These are phyloP conservation scores for Pichia inconspicua DNA, from an alignment of 1,139 yeast species.

Conservation along the genomic window DNA sequence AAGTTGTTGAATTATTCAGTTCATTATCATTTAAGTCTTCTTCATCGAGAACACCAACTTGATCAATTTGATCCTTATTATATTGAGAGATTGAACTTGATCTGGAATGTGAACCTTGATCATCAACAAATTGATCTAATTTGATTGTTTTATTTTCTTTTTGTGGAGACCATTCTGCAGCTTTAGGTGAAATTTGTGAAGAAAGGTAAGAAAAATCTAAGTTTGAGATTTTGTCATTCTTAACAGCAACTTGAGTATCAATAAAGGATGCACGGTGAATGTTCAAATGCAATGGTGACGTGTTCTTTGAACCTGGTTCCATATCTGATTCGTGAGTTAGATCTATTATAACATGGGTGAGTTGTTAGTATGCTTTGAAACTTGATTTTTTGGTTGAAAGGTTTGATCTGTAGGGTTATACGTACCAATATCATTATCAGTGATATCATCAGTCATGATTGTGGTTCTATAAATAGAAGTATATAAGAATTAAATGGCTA, in stretches of 20 bases:
- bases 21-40: conserved; percentile 1
- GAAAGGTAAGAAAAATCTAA: conserved; percentile 22
- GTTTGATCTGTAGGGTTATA: neutral
- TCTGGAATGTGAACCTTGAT: neutral
- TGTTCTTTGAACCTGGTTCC: neutral
- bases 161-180: conserved; percentile 22
- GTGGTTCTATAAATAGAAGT: neutral
- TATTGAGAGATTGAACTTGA: conserved; percentile 7
- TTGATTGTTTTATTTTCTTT: conserved; percentile 7
- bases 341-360: neutral
- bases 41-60: conserved; percentile 3
- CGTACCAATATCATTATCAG: neutral
- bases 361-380: neutral
- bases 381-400: too few species aligned
- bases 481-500: neutral
- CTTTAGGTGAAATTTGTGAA: conserved; percentile 22
- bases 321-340: neutral
- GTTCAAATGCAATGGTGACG: conserved; percentile 1
- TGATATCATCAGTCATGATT: neutral
- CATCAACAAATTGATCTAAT: conserved; percentile 8
- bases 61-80: neutral
- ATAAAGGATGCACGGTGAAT: neutral
- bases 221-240: conserved; percentile 8
- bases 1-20: conserved; percentile 7
- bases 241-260: neutral